phyloP scores from a whole-genome alignment of 345 rosid species.

The Pistacia vera region DNA sequence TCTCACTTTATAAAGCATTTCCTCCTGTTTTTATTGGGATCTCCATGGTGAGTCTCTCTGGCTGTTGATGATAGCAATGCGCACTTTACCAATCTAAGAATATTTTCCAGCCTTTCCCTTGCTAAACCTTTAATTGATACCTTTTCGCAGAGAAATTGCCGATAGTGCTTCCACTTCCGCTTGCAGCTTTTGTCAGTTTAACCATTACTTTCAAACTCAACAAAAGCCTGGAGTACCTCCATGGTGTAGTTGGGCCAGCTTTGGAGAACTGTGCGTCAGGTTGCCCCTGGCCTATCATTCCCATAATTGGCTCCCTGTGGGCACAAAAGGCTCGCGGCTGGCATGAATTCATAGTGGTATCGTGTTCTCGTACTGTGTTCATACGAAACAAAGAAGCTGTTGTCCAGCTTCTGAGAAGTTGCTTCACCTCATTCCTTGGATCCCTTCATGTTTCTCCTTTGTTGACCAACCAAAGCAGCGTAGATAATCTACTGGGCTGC shows the following conservation, averaged over 20 bases:
- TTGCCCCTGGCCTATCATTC: constrained; percentile 54
- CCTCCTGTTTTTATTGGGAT: no score
- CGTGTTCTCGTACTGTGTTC: constrained; percentile 57
- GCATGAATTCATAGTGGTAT: constrained; percentile 60
- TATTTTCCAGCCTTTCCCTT: background rate
- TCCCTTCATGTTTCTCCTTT: constrained; percentile 28
- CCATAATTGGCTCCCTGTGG: constrained; percentile 65
- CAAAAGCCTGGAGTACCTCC: constrained; percentile 50
- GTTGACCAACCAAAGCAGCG: constrained; percentile 38
- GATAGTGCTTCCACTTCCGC: constrained; percentile 58
- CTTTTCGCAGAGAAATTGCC: constrained; percentile 36
- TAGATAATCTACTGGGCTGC: constrained; percentile 51
- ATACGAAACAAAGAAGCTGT: constrained; percentile 53
- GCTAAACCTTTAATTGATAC: background rate
- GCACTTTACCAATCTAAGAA: background rate
- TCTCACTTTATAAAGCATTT: no score
- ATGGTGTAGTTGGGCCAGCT: constrained; percentile 65
- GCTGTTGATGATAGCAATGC: background rate
- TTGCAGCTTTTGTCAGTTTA: constrained; percentile 73
- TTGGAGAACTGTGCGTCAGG: constrained; percentile 58
- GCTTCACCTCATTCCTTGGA: constrained; percentile 61
- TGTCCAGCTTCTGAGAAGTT: constrained; percentile 57
- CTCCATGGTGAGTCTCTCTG: no score
- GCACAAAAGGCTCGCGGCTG: constrained; percentile 68
- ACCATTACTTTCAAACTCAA: constrained; percentile 71